Conservation (phyloP, 805 yeast species). For the Starmerella apicola region DNA sequence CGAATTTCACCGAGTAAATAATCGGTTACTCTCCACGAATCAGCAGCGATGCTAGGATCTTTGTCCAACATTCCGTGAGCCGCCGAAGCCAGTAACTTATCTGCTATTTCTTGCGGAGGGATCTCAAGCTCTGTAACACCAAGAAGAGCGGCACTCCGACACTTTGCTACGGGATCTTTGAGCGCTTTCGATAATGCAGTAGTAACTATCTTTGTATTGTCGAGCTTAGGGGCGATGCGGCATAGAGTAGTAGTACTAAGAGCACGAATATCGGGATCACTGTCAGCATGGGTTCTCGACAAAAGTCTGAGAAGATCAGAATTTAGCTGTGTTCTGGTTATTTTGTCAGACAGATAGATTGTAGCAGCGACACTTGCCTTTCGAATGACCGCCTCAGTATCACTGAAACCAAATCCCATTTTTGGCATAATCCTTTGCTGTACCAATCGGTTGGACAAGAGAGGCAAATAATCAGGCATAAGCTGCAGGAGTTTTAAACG, state of each 20-base stretch:
- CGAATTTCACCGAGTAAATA: conserved; percentile 45
- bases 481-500: conserved; percentile 58
- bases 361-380: conserved; percentile 66
- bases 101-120: conserved; percentile 62
- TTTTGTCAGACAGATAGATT: conserved; percentile 43
- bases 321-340: conserved; percentile 70
- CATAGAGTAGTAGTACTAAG: conserved; percentile 62
- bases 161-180: conserved; percentile 63
- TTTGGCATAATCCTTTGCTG: conserved; percentile 56
- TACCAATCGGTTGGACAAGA: conserved; percentile 39
- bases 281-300: conserved; percentile 74
- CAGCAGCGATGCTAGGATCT: conserved; percentile 53
- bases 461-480: conserved; percentile 42
- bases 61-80: conserved; percentile 75
- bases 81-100: conserved; percentile 68
- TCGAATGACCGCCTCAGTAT: conserved; percentile 68
- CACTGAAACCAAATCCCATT: conserved; percentile 71
- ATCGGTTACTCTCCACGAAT: conserved; percentile 59
- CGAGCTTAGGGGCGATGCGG: conserved; percentile 49
- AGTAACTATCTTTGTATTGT: conserved; percentile 58
- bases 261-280: conserved; percentile 61
- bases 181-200: conserved; percentile 80
- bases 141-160: conserved; percentile 61
- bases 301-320: conserved; percentile 69
- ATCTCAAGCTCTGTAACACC: conserved; percentile 64